phyloP scores from a whole-genome alignment of 2,329 filamentous ascomycete genomes.

The Colletotrichum sidae region DNA sequence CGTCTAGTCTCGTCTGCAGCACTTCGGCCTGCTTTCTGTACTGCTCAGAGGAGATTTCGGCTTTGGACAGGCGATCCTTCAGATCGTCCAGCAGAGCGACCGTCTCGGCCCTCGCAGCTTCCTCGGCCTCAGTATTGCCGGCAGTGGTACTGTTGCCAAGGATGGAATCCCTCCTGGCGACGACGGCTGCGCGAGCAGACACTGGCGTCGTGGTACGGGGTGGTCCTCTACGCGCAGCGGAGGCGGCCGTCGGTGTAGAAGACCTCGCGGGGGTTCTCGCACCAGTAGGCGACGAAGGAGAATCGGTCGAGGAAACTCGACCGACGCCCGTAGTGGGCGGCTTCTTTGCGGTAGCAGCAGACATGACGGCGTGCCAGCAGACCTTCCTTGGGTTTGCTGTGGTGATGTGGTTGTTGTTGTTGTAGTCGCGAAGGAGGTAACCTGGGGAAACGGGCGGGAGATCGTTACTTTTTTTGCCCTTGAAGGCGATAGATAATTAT shows the following conservation, averaged over 20 bases:
- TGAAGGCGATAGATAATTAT: not conserved
- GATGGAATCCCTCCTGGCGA: conserved; percentile 66
- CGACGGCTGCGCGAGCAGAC: conserved; percentile 79
- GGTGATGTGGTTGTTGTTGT: conserved; percentile 48
- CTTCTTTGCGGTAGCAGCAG: conserved; percentile 64
- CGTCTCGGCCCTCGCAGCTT: conserved; percentile 83
- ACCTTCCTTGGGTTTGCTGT: conserved; percentile 20
- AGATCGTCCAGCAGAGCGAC: conserved; percentile 85
- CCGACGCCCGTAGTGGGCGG: conserved; percentile 61
- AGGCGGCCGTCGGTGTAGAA: conserved; percentile 61
- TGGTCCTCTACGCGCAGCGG: conserved; percentile 70
- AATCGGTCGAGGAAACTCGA: conserved; percentile 56
- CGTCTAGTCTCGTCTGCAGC: conserved; percentile 86
- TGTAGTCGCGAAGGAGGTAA: conserved; percentile 25
- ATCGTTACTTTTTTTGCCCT: conserved; percentile 4
- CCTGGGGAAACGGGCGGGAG: conserved; percentile 34
- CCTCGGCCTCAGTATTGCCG: conserved; percentile 65
- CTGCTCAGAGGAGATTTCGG: conserved; percentile 82
- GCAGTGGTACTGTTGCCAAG: not conserved
- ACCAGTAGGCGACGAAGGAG: conserved; percentile 42
- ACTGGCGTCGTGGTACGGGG: conserved; percentile 74
- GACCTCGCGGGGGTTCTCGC: conserved; percentile 52
- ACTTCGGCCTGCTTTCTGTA: conserved; percentile 87
- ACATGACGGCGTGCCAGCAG: conserved; percentile 54
- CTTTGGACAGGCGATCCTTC: conserved; percentile 83